A percentile compares a stretch with the other conserved stretches of the same genome.
phyloP scores from a whole-genome alignment of 2,329 filamentous ascomycete species.

The Cadophora luteo-olivacea region DNA sequence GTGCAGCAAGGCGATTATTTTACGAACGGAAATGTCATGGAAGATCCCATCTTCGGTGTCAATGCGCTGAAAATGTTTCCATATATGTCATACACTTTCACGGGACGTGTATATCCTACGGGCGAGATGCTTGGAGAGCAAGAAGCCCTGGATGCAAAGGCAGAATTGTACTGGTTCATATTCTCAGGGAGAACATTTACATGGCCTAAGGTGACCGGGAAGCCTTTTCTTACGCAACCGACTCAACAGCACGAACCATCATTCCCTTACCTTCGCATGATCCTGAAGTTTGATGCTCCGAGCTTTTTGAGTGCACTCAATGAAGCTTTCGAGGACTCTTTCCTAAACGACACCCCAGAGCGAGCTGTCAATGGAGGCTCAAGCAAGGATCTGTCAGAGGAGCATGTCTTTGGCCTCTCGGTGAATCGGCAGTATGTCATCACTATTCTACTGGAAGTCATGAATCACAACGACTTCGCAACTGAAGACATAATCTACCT shows the following conservation, averaged over 20 bases:
- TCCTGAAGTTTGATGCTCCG: conserved; percentile 87
- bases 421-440: conserved; percentile 93
- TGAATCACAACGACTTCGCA: conserved; percentile 79
- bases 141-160: conserved; percentile 79
- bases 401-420: conserved; percentile 71
- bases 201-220: conserved; percentile 73
- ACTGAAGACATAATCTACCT: conserved; percentile 88
- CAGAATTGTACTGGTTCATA: conserved; percentile 89
- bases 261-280: conserved; percentile 83
- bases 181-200: conserved; percentile 82
- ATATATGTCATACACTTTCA: conserved; percentile 90
- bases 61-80: conserved; percentile 92
- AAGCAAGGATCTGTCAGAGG: conserved; percentile 60
- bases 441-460: conserved; percentile 88
- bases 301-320: conserved; percentile 96
- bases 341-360: conserved; percentile 82
- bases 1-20: conserved; percentile 61
- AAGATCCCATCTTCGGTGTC: conserved; percentile 66
- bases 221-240: conserved; percentile 66
- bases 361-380: conserved; percentile 61
- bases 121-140: conserved; percentile 76
- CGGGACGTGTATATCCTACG: conserved; percentile 89
- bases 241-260: conserved; percentile 67
- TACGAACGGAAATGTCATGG: conserved; percentile 59
- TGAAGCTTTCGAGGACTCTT: conserved; percentile 95